Evolutionary conservation across 495 filamentous ascomycete genomes (phyloP).

Genomic region (Bacidia gigantensis): DNA sequence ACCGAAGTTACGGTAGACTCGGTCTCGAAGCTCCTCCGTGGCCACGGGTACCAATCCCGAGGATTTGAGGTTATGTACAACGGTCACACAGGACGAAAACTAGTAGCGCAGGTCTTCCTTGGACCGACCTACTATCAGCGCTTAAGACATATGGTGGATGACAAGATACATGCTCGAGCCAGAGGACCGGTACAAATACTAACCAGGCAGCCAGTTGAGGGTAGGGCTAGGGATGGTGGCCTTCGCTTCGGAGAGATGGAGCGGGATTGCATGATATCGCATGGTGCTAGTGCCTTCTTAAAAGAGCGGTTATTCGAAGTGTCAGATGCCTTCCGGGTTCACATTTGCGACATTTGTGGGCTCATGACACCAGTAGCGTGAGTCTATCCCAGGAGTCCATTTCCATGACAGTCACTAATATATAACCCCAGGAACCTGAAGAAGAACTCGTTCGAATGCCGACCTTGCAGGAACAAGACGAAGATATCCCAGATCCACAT

Average conservation of each 20-base stretch:
- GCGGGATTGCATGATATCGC: conserved; percentile 99
- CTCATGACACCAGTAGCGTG: conserved; percentile 99
- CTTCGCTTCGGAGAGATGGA: conserved; percentile 99
- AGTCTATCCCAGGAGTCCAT: conserved; percentile 30
- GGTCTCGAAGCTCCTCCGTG: conserved; percentile 77
- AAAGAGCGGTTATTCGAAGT: conserved; percentile 97
- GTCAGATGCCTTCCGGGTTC: conserved; percentile 93
- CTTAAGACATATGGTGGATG: conserved; percentile 97
- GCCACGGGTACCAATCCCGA: conserved; percentile 89
- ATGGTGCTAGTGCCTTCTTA: conserved; percentile 89
- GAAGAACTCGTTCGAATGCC: conserved; percentile 88
- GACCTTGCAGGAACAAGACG: conserved; percentile 96
- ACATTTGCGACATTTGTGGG: conserved; percentile 97
- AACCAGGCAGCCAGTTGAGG: conserved; percentile 95
- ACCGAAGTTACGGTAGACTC: conserved; percentile 94
- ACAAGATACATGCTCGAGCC: conserved; percentile 97
- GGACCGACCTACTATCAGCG: conserved; percentile 99
- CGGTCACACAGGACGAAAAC: conserved; percentile 86
- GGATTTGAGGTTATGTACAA: conserved; percentile 99
- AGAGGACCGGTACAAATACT: conserved; percentile 93
- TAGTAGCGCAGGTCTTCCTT: conserved; percentile 88
- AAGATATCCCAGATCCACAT: conserved; percentile 94
- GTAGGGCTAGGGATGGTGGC: conserved; percentile 93
- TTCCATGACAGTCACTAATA: neutral
- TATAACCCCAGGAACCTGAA: conserved; percentile 58